A percentile compares a stretch with the other conserved stretches of the same genome.
Evolutionary conservation across 139 green algal genomes (phyloP).

Genomic region (Zygnema circumcarinatum): DNA sequence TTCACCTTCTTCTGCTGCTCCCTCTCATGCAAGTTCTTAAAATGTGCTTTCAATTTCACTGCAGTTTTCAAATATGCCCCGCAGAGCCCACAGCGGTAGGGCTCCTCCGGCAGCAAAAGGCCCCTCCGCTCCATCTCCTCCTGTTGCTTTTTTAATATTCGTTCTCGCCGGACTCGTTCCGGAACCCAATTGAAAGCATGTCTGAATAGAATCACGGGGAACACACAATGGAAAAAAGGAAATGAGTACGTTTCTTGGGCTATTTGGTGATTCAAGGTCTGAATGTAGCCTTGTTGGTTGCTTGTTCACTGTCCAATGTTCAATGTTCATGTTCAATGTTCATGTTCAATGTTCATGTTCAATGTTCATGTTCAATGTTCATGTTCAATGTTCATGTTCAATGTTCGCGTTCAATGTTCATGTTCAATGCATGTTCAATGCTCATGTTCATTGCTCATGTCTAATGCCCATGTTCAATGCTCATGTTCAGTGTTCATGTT

Average conservation of each 20-base stretch:
- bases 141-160: not conserved
- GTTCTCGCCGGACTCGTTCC: slow-evolving; percentile 33
- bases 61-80: slow-evolving; percentile 4
- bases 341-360: not conserved
- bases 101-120: not conserved
- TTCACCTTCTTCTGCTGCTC: slow-evolving; percentile 35
- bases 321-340: not conserved
- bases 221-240: not conserved
- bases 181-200: slow-evolving; percentile 47
- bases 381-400: not conserved
- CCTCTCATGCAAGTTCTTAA: slow-evolving; percentile 45
- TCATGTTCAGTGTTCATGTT: not conserved
- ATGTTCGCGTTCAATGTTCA: not conserved
- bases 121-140: not conserved
- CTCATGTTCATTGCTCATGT: not conserved
- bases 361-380: not conserved
- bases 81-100: slow-evolving; percentile 36
- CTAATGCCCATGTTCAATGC: not conserved
- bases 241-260: not conserved
- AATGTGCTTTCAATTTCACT: slow-evolving; percentile 27
- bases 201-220: not conserved
- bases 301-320: not conserved
- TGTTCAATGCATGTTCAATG: not conserved
- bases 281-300: not conserved
- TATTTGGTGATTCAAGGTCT: not conserved